Base-by-base conservation (phyloP, 441 rosid genomes). In the Theobroma grandiflorum region DNA sequence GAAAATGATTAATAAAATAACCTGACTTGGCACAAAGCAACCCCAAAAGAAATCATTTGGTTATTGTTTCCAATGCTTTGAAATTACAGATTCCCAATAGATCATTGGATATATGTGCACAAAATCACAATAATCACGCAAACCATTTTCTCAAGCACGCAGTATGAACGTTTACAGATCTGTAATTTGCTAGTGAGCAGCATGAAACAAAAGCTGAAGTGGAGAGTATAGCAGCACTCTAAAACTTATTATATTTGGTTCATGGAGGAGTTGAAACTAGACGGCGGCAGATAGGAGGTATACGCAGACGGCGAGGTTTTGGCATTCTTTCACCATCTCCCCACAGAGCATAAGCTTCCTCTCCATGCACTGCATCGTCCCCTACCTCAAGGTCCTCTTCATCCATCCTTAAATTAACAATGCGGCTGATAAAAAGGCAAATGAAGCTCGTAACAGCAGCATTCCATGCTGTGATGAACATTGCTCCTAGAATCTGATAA, bases 281-380 rank as follows among this genome's bases (percentile, higher is more conserved):
- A 59, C 72, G 58, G 4, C 50, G 49, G 52, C 20, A 50, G 18
- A 76, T 61, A 18, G 82, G 85, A 47, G 78, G 76, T 12, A 77
- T 81, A 9, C 14, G 77, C 9, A 85, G 79, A 2, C 76, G 81
- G 6, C 22, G 80, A 42, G 80, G 50, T 47, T 68, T 78, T 0
- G 85, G 87, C 86, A 85, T 72, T 33, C 78, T 77, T 73, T 90
- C 92, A 2, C 89, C 90, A 55, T 89, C 90, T 14, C 90, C 94
- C 89, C 92, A 91, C 20, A 88, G 75, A 0, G 90, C 91, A 76
- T 88, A 88, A 18, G 90, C 94, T 79, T 89, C 94, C 82, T 91
- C 89, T 2, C 95, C 91, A 8, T 91, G 93, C 61, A 85, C 88
- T 0, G 92, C 93, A 65, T 86, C 88, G 26, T 91, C 93, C 10